These are phyloP conservation scores for Hamigera avellanea DNA, from an alignment of 495 filamentous ascomycete species.

Conservation along the genomic window DNA sequence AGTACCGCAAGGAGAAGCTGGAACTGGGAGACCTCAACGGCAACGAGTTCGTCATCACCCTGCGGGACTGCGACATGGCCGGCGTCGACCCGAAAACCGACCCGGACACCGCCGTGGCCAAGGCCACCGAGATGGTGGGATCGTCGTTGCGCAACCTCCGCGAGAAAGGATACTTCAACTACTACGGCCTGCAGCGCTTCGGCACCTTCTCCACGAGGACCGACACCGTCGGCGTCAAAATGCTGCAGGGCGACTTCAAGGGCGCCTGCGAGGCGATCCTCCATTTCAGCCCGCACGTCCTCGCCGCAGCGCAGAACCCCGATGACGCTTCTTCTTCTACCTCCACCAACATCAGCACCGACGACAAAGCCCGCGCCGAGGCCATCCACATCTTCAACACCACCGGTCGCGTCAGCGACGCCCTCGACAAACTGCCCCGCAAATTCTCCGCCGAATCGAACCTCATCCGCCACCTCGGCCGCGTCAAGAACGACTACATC, in stretches of 20 bases:
- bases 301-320: constrained; percentile 34
- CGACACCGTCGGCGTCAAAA: constrained; percentile 67
- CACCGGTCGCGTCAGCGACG: constrained; percentile 39
- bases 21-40: constrained; percentile 73
- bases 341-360: constrained; percentile 40
- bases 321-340: constrained; percentile 8
- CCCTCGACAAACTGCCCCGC: constrained; percentile 58
- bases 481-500: constrained; percentile 48
- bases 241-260: constrained; percentile 70
- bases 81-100: constrained; percentile 28
- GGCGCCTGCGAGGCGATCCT: constrained; percentile 67
- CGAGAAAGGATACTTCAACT: constrained; percentile 80
- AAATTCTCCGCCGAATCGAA: constrained; percentile 69
- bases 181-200: constrained; percentile 91
- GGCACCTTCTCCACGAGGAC: constrained; percentile 75
- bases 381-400: constrained; percentile 62
- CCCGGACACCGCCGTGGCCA: constrained; percentile 20
- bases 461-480: constrained; percentile 63
- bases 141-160: constrained; percentile 41
- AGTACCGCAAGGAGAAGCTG: constrained; percentile 55
- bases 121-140: constrained; percentile 43
- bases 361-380: constrained; percentile 65
- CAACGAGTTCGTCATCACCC: constrained; percentile 85
- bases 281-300: constrained; percentile 42
- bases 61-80: constrained; percentile 66